Base-by-base conservation (phyloP, 768 basidiomycete genomes). In the Boletus subparvulus region DNA sequence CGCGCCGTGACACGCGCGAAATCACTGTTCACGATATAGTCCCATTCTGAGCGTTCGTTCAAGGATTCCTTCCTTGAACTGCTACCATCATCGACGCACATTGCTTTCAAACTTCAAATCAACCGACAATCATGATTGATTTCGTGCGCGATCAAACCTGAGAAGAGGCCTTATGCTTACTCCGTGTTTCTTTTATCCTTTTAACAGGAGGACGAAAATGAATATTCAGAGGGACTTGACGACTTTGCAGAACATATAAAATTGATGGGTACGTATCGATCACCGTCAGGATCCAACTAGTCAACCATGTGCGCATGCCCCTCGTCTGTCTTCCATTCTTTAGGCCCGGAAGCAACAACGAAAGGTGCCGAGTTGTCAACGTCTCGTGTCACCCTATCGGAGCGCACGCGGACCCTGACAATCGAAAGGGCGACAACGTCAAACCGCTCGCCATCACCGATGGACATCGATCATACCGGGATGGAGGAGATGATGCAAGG, bases 171-270 rank as follows among this genome's bases (percentile, higher is more conserved):
- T 52, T 30, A 11, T 43, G 11, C 62, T 65, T 12, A 64, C 40
- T 11, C 32, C 13, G 12, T 30, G 10, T n/a, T 24, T n/a, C 26
- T 21, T 37, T 41, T 32, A 32, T 3, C 30, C n/a, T 50, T 33
- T 40, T 26, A 19, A 60, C 48, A 65, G 63, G 63, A 70, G 16
- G 68, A 69, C 35, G 68, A 69, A 44, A 60, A 68, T 4, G 63
- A 62, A 44, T 70, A 53, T 47, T 30, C 40, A 1, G 59, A 66
- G 13, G 66, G 64, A 6, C 30, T 65, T 8, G 59, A 68, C 0
- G 21, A 40, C 21, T n/a, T 70, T 12, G 12, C n/a, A 21, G 46
- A 57, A 32, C 56, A 60, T 3, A 4, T 61, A 3, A 35, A 52
- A 11, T 24, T 3, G 30, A 51, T 70, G 5, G 56, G 68, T 70